Evolutionary conservation across 139 green algal species (phyloP), one percentile per base, ranked within the genome.

Genomic region (Chlamydomonas applanata): DNA sequence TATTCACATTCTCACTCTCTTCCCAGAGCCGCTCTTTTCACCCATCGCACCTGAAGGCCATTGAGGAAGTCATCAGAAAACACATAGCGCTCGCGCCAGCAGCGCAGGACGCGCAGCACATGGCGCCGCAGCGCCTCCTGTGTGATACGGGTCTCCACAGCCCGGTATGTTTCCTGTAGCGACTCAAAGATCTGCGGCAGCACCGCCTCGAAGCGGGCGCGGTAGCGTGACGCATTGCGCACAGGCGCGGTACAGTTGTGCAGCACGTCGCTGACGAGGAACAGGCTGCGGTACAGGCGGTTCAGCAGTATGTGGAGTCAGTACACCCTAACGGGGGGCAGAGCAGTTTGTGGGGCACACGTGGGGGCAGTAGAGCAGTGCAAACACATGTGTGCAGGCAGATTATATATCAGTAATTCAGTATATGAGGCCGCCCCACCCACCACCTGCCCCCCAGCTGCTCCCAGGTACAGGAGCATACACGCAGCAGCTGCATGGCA

Each of bases 211-310:
- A 98, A 75, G 9, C 79, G 67, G 33, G 65, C 85, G 32, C 94
- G 84, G 85, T 94, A 98, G 19, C 89, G 82, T 0, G 84, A 92
- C 0, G 94, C 95, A 75, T 98, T 98, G 56, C 91, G 83, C 57
- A 98, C 92, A 22, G 91, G 87, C 22, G 91, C 59, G 34, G 75
- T 72, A 59, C 67, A 46, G 87, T 93, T 99, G 89, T 98, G 91
- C 64, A 99, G 87, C 30, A 99, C 90, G 86, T 99, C 95, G 9
- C 83, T 95, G 11, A 94, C 83, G 16, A 98, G 84, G 83, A 96
- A 97, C 32, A 99, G 89, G 45, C 91, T 79, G 1, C 11, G 40
- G 7, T 19, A 11, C 40, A 49, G n/a, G 40, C 40, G 40, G 40
- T 7, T 49, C 40, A 49, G 7, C 40, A 49, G 7, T 7, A 7